Conservation (phyloP, 805 yeast species). For the Grigorovia jiainica region DNA sequence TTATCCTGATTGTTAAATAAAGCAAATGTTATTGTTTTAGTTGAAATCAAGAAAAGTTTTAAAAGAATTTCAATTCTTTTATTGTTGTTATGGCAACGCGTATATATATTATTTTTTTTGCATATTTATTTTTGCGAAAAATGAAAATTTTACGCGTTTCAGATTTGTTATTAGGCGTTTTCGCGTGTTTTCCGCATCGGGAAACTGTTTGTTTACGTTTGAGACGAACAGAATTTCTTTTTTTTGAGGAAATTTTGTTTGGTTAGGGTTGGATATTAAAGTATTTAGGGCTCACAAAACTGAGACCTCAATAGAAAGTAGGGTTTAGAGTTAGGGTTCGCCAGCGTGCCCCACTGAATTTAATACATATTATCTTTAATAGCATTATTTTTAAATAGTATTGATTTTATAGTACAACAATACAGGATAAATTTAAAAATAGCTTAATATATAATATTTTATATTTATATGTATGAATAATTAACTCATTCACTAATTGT, state of each 20-base stretch:
- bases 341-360: too few species aligned
- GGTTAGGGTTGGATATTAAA: background rate
- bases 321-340: too few species aligned
- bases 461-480: background rate
- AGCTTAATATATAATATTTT: too few species aligned
- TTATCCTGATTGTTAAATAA: too few species aligned
- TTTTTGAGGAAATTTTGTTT: too few species aligned
- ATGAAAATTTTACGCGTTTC: background rate
- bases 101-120: background rate
- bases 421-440: too few species aligned
- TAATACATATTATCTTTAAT: too few species aligned
- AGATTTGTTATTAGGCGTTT: background rate
- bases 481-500: background rate
- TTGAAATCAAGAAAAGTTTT: background rate
- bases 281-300: too few species aligned
- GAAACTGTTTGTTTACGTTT: background rate
- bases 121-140: background rate
- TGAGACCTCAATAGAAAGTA: too few species aligned
- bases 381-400: too few species aligned
- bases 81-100: slow-evolving; percentile 1
- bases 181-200: slow-evolving; percentile 2
- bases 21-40: background rate
- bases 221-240: too few species aligned
- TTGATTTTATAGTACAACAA: too few species aligned
- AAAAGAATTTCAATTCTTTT: background rate